These are phyloP conservation scores for Waitea zeae DNA, from an alignment of 1,284 basidiomycete genomes.

Conservation along the genomic window DNA sequence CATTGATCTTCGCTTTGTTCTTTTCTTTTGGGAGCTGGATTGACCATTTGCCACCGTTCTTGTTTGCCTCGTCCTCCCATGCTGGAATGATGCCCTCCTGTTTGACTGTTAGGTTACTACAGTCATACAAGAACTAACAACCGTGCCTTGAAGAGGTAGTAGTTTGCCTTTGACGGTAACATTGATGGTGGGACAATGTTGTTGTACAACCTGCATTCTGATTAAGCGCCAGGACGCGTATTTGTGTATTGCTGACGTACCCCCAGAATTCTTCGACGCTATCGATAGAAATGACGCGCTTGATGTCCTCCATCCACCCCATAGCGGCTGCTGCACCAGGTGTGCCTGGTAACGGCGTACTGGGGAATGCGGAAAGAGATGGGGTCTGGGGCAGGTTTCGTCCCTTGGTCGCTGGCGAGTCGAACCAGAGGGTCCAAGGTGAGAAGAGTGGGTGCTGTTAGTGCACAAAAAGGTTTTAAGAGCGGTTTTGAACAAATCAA, in stretches of 20 bases:
- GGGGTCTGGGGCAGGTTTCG: slow-evolving; percentile 78
- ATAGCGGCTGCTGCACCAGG: slow-evolving; percentile 56
- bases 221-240: too few relatives aligned
- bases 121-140: not conserved
- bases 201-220: slow-evolving; percentile 64
- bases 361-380: slow-evolving; percentile 50
- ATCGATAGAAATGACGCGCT: slow-evolving; percentile 84
- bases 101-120: too few relatives aligned
- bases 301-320: slow-evolving; percentile 97
- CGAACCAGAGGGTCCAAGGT: slow-evolving; percentile 95
- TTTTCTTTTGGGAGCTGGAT: slow-evolving; percentile 96
- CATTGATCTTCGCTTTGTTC: slow-evolving; percentile 72
- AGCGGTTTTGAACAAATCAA: slow-evolving; percentile 6
- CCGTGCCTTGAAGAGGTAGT: slow-evolving; percentile 90
- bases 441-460: slow-evolving; percentile 82
- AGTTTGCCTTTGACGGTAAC: slow-evolving; percentile 91
- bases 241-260: too few relatives aligned
- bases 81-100: slow-evolving; percentile 91
- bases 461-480: not conserved
- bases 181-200: slow-evolving; percentile 95
- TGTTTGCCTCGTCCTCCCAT: slow-evolving; percentile 94
- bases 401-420: slow-evolving; percentile 80
- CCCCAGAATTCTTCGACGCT: slow-evolving; percentile 98
- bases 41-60: slow-evolving; percentile 95
- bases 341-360: slow-evolving; percentile 51